Conservation (phyloP, 2,329 filamentous ascomycete species). For the Alternaria gaisen region DNA sequence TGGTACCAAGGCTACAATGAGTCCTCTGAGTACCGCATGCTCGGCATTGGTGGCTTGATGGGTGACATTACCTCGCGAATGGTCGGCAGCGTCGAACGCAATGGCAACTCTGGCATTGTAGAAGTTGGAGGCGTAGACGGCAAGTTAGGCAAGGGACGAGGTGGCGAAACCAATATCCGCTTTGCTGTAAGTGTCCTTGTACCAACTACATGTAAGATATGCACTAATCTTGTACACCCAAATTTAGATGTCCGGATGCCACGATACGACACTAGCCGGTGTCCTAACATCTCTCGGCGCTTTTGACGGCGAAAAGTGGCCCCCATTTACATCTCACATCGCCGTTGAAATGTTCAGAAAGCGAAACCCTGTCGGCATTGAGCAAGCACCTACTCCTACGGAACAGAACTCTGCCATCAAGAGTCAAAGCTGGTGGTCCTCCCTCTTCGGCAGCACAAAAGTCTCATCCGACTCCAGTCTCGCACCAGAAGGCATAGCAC, state of each 20-base stretch:
- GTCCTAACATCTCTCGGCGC: constrained; percentile 81
- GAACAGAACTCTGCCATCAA: constrained; percentile 19
- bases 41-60: constrained; percentile 86
- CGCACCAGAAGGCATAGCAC: constrained; percentile 61
- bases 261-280: constrained; percentile 90
- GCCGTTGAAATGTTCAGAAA: constrained; percentile 88
- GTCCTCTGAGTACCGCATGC: constrained; percentile 82
- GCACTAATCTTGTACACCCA: no score
- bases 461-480: constrained; percentile 7
- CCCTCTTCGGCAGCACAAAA: constrained; percentile 45
- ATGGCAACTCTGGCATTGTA: constrained; percentile 51
- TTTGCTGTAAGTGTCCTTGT: constrained; percentile 60
- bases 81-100: constrained; percentile 49
- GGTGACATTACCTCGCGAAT: constrained; percentile 76
- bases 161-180: constrained; percentile 66
- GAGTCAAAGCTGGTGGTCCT: constrained; percentile 48
- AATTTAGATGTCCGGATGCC: constrained; percentile 75
- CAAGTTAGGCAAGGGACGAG: constrained; percentile 52
- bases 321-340: constrained; percentile 90
- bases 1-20: constrained; percentile 92
- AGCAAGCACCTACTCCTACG: not conserved
- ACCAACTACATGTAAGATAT: no score
- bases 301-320: constrained; percentile 79
- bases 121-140: constrained; percentile 49
- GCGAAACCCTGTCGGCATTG: constrained; percentile 25